Percentiles rank a stretch among this genome's conserved stretches.
Evolutionary conservation across 805 yeast species (phyloP).

Genomic region (Barnettozyma populi): DNA sequence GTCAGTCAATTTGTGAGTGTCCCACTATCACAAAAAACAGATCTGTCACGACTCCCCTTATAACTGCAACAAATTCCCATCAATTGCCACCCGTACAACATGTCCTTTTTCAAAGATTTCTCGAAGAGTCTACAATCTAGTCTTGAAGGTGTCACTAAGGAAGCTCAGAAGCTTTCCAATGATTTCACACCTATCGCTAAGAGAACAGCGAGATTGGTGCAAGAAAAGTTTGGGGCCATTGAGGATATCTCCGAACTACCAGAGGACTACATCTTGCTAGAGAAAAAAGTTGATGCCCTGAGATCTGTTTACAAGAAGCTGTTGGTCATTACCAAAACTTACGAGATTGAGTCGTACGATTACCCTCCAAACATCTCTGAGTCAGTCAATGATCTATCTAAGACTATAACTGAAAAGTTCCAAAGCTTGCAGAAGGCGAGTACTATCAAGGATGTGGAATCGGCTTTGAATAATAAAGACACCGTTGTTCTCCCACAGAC

Average conservation of each 20-base stretch:
- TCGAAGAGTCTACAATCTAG: slow-evolving; percentile 25
- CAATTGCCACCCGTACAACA: background rate
- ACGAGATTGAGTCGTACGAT: slow-evolving; percentile 71
- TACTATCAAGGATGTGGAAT: slow-evolving; percentile 61
- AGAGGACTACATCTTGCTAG: slow-evolving; percentile 71
- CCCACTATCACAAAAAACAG: too few relatives aligned
- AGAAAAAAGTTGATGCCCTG: slow-evolving; percentile 60
- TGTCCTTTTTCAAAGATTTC: slow-evolving; percentile 29
- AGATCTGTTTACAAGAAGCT: slow-evolving; percentile 10
- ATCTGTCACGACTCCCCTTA: too few relatives aligned
- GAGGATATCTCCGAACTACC: slow-evolving; percentile 84
- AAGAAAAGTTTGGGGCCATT: slow-evolving; percentile 73
- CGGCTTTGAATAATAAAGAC: slow-evolving; percentile 10
- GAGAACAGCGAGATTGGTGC: slow-evolving; percentile 73
- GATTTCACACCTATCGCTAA: slow-evolving; percentile 72
- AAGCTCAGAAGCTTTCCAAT: slow-evolving; percentile 41
- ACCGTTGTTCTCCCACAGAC: slow-evolving; percentile 51
- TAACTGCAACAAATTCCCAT: background rate
- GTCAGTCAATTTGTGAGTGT: too few relatives aligned
- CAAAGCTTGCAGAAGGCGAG: slow-evolving; percentile 57
- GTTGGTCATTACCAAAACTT: slow-evolving; percentile 47
- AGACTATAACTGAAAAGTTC: slow-evolving; percentile 49
- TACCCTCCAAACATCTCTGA: slow-evolving; percentile 78
- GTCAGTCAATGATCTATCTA: slow-evolving; percentile 56
- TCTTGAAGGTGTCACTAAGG: slow-evolving; percentile 28